Percentiles rank a stretch among this genome's conserved stretches.
These are phyloP conservation scores for Aspergillus niger DNA, from an alignment of 2,329 filamentous ascomycete genomes.

Conservation along the genomic window DNA sequence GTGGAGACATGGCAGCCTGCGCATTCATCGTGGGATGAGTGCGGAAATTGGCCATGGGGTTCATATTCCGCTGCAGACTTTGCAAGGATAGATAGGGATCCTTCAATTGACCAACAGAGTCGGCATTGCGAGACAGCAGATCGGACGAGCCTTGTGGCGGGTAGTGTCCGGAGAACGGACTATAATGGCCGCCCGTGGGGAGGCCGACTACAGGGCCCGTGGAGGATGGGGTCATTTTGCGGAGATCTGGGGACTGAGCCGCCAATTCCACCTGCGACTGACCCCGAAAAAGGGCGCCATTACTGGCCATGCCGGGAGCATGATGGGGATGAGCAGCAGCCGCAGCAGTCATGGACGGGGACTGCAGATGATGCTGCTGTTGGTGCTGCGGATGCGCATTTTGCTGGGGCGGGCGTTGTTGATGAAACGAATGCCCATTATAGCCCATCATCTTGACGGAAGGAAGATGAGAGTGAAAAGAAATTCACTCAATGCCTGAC, in stretches of 20 bases:
- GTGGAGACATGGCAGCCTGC: slow-evolving; percentile 29
- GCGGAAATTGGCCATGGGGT: slow-evolving; percentile 34
- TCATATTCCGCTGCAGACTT: slow-evolving; percentile 33
- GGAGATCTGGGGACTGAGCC: slow-evolving; percentile 33
- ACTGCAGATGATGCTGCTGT: slow-evolving; percentile 29
- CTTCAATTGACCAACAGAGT: slow-evolving; percentile 30
- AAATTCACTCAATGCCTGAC: not conserved
- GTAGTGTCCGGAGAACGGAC: slow-evolving; percentile 32
- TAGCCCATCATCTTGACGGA: slow-evolving; percentile 39
- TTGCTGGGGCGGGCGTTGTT: slow-evolving; percentile 28
- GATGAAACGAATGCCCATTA: slow-evolving; percentile 34
- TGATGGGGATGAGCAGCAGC: slow-evolving; percentile 29
- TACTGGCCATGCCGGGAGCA: slow-evolving; percentile 28
- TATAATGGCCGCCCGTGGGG: slow-evolving; percentile 30
- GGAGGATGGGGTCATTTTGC: slow-evolving; percentile 36
- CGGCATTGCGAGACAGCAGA: slow-evolving; percentile 30
- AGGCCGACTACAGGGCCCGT: slow-evolving; percentile 34
- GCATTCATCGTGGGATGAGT: slow-evolving; percentile 30
- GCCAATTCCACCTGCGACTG: slow-evolving; percentile 31
- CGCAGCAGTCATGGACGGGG: slow-evolving; percentile 30
- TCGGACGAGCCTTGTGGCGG: slow-evolving; percentile 32
- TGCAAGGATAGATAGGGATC: slow-evolving; percentile 31
- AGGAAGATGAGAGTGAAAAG: not conserved
- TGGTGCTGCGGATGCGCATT: slow-evolving; percentile 27
- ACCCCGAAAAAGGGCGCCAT: slow-evolving; percentile 30